phyloP scores from a whole-genome alignment of 352 stramenopile species.

The Phytophthora cryptogea region DNA sequence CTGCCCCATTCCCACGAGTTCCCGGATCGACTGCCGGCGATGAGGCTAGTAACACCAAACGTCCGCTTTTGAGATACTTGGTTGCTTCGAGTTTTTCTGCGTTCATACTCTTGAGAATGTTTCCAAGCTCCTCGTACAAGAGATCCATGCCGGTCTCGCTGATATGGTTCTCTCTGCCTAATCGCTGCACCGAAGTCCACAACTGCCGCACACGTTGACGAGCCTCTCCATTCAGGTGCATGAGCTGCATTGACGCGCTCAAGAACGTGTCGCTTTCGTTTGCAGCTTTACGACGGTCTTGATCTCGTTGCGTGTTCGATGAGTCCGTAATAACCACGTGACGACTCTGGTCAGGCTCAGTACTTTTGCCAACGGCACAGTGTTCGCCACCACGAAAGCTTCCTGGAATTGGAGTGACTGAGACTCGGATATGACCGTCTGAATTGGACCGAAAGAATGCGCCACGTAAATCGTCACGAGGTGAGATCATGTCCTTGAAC shows the following conservation, averaged over 20 bases:
- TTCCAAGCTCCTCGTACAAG: constrained; percentile 57
- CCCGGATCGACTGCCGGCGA: constrained; percentile 21
- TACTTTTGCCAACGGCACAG: not conserved
- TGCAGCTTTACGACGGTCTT: not conserved
- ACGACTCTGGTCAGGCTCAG: not conserved
- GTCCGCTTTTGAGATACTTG: constrained; percentile 49
- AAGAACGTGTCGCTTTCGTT: constrained; percentile 48
- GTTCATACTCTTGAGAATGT: constrained; percentile 61
- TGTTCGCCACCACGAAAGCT: not conserved
- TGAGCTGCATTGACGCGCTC: constrained; percentile 63
- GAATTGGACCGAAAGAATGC: constrained; percentile 41
- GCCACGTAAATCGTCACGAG: constrained; percentile 2
- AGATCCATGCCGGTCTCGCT: constrained; percentile 49
- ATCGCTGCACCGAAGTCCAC: constrained; percentile 62
- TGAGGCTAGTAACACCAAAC: constrained; percentile 55
- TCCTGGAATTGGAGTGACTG: constrained; percentile 22
- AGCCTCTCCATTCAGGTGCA: constrained; percentile 66
- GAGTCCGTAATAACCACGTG: not conserved
- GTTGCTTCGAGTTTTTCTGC: constrained; percentile 65
- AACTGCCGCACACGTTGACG: constrained; percentile 63
- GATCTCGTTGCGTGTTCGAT: not conserved
- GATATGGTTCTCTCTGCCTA: constrained; percentile 59
- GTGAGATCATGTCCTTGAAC: not conserved
- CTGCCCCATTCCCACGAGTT: constrained; percentile 14
- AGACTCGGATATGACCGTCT: constrained; percentile 27